Evolutionary conservation across 169 alveolate species (phyloP).

Genomic region (Babesia bigemina): DNA sequence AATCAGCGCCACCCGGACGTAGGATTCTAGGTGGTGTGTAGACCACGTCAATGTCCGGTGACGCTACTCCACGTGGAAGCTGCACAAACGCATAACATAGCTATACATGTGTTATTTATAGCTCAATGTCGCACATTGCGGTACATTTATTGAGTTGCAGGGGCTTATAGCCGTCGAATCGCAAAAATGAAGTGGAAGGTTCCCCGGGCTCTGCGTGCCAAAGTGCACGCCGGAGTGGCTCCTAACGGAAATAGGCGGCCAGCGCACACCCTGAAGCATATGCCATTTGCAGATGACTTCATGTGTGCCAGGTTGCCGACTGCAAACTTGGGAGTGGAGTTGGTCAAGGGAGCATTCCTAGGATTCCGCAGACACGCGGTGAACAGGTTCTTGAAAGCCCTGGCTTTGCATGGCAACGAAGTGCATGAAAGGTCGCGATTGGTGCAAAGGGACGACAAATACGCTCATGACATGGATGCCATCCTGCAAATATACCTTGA

Average conservation of each 20-base stretch:
- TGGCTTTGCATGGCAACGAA: slow-evolving; percentile 19
- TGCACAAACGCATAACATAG: too few species aligned
- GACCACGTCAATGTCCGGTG: too few species aligned
- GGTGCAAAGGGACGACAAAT: neutral
- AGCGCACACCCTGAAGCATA: neutral
- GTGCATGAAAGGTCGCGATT: slow-evolving; percentile 13
- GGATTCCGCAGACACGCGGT: slow-evolving; percentile 44
- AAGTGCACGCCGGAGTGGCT: neutral
- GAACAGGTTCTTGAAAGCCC: slow-evolving; percentile 24
- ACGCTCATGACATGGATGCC: neutral
- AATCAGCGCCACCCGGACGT: too few species aligned
- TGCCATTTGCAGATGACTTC: slow-evolving; percentile 32
- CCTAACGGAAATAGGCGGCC: neutral
- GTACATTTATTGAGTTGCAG: too few species aligned
- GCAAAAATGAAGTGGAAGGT: slow-evolving; percentile 17
- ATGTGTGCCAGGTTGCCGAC: slow-evolving; percentile 23
- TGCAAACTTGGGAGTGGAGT: slow-evolving; percentile 8
- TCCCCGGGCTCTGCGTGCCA: slow-evolving; percentile 11
- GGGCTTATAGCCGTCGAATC: too few species aligned
- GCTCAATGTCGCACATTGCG: too few species aligned
- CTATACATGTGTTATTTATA: too few species aligned
- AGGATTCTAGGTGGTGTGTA: too few species aligned
- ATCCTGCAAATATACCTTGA: slow-evolving; percentile 33
- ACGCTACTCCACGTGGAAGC: too few species aligned
- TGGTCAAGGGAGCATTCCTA: slow-evolving; percentile 41